Evolutionary conservation across 495 filamentous ascomycete genomes (phyloP), one percentile per base, ranked within the genome.

Genomic region (Lepraria neglecta): DNA sequence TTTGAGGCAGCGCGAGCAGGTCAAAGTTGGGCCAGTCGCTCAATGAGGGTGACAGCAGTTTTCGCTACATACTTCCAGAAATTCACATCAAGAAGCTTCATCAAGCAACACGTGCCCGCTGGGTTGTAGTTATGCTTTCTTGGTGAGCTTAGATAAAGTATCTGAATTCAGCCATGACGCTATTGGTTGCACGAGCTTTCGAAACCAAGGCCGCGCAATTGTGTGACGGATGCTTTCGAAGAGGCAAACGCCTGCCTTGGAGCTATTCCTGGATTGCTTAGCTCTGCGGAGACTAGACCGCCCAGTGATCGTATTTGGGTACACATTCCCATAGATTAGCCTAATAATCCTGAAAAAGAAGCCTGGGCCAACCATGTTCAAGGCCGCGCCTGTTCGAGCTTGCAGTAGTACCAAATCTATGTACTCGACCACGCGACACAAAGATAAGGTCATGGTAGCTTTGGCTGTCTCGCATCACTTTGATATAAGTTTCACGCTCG

Each of bases 21-120:
- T 92, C 6, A 75, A 74, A 58, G 85, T 92, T 54, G 89, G 89
- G n/a, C 85, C 87, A 56, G 63, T 88, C 14, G 60, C 68, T 51
- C 58, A 53, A 9, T 65, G 45, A 60, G 27, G 30, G 30, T 17
- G 14, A 31, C 7, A 5, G 5, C 6, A 31, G 47, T 15, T 15
- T 51, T 38, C 9, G 3, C 35, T 38, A 38, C 35, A 38, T 38
- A 38, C 35, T 38, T 7, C 35, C 35, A 38, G 35, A 38, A 38
- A 10, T 3, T 38, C 12, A 38, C 35, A 38, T 38, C 35, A 38
- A 2, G 35, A 54, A 54, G 31, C n/a, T 35, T 54, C n/a, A 6
- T 54, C 30, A 54, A 15, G 51, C 28, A 54, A 30, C 51, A 54
- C 51, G 51, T 54, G 51, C 51, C n/a, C n/a, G 9, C 1, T 54